Evolutionary conservation across 116 monocot genomes (phyloP), one percentile per base, ranked within the genome.

Genomic region (Posidonia oceanica): DNA sequence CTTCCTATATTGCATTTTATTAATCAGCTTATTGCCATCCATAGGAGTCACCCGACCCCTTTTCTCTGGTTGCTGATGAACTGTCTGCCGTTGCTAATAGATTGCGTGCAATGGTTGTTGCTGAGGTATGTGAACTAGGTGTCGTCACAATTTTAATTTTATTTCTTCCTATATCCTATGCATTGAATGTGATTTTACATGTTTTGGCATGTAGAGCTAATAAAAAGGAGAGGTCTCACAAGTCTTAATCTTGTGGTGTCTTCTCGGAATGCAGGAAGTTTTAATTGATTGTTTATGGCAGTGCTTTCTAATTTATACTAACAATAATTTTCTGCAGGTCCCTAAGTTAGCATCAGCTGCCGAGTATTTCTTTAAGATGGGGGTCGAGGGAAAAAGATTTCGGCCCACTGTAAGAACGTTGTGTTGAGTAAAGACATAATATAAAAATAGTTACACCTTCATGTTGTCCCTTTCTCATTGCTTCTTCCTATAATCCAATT

Each of bases 351-450:
- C 97, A 56, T 84, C 88, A 68, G 92, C 92, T 70, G 97, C 97
- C 68, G 89, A 87, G 78, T 97, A 92, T 79, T 92, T 89, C 60
- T 97, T 97, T 75, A 87, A 81, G 78, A 72, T 87, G 74, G 88
- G 92, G 59, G 97, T 88, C 52, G 92, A 97, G 82, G 97, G 97
- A 62, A 97, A 97, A 84, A 80, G 87, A 84, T 92, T 92, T 13
- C 84, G 97, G 48, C 92, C 92, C 56, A 92, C 92, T 59, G 97
- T 97, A 83, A 84, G 86, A 41, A 44, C 3, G 6, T 41, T 66
- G 4, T n/a, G 18, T 39, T 42, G 16, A 11, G 7, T 40, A 16
- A 66, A 42, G 41, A 29, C 29, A 29, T 0, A 17, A 42, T 66
- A 66, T 7, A 48, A 10, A 48, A 10, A 48, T 48, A 12, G 5